A percentile compares a stretch with the other conserved stretches of the same genome.
Evolutionary conservation across 345 rosid genomes (phyloP).

Genomic region (Murraya koenigii): DNA sequence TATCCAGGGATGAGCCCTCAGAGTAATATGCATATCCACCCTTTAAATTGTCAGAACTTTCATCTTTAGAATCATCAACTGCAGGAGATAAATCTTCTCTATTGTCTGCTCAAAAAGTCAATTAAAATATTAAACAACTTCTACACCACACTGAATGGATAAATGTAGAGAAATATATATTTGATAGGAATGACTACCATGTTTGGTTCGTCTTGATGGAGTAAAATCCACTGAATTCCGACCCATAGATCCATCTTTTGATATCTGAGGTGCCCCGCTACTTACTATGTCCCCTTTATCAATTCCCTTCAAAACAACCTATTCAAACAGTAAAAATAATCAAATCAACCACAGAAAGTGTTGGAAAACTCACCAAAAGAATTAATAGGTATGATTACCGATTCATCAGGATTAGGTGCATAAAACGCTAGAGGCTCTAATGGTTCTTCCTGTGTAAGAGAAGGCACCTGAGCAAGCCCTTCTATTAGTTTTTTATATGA

Average conservation of each 20-base stretch:
- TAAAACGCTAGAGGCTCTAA: constrained; percentile 79
- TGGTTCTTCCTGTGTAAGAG: constrained; percentile 68
- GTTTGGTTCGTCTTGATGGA: constrained; percentile 57
- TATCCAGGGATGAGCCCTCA: constrained; percentile 33
- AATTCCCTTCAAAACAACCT: constrained; percentile 81
- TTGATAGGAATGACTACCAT: constrained; percentile 44
- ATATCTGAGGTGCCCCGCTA: constrained; percentile 73
- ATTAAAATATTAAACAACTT: constrained; percentile 19
- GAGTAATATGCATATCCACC: constrained; percentile 24
- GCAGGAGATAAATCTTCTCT: constrained; percentile 55
- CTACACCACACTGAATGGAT: constrained; percentile 4
- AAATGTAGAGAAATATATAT: constrained; percentile 10
- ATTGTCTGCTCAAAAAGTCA: constrained; percentile 54
- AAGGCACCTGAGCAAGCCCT: constrained; percentile 62
- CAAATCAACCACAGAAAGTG: constrained; percentile 17
- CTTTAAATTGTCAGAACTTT: constrained; percentile 36
- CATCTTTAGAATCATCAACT: constrained; percentile 50
- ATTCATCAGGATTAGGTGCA: constrained; percentile 71
- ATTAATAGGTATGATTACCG: constrained; percentile 41
- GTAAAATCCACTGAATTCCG: constrained; percentile 43
- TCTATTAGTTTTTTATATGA: constrained; percentile 36
- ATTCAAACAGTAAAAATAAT: constrained; percentile 15
- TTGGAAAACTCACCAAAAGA: constrained; percentile 15
- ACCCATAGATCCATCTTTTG: constrained; percentile 67
- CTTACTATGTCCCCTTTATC: constrained; percentile 77